Evolutionary conservation across 1,139 yeast species (phyloP).

Genomic region (Suhomyces ambrosiae): DNA sequence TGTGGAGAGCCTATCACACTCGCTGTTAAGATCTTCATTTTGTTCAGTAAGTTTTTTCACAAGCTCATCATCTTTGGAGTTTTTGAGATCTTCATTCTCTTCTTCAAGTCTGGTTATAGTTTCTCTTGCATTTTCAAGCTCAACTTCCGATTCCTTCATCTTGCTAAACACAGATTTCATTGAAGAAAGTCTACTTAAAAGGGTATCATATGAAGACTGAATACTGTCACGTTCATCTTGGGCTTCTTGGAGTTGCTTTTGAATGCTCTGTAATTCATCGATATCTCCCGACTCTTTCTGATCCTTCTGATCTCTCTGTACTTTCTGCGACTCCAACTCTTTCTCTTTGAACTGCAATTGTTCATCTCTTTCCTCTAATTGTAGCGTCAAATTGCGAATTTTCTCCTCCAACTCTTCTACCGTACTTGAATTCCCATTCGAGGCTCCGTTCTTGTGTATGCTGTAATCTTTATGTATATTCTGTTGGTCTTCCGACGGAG

Average conservation of each 20-base stretch:
- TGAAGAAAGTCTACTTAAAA: slow-evolving; percentile 72
- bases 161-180: slow-evolving; percentile 77
- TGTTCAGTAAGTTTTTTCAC: slow-evolving; percentile 48
- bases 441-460: neutral
- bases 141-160: slow-evolving; percentile 75
- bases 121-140: slow-evolving; percentile 59
- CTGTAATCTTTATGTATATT: neutral
- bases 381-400: slow-evolving; percentile 23
- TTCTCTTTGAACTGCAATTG: slow-evolving; percentile 8
- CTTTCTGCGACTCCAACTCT: slow-evolving; percentile 7
- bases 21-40: slow-evolving; percentile 57
- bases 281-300: neutral
- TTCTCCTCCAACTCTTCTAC: slow-evolving; percentile 19
- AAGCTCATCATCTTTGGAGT: slow-evolving; percentile 14
- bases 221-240: slow-evolving; percentile 62
- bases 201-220: slow-evolving; percentile 72
- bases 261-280: slow-evolving; percentile 1
- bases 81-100: slow-evolving; percentile 28
- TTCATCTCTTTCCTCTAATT: slow-evolving; percentile 20
- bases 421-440: neutral
- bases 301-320: neutral
- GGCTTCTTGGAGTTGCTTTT: slow-evolving; percentile 11
- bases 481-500: neutral
- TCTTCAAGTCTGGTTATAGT: slow-evolving; percentile 27
- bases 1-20: slow-evolving; percentile 62